Conservation (phyloP, 1,284 basidiomycete genomes). For the Ganoderma resinaceum region DNA sequence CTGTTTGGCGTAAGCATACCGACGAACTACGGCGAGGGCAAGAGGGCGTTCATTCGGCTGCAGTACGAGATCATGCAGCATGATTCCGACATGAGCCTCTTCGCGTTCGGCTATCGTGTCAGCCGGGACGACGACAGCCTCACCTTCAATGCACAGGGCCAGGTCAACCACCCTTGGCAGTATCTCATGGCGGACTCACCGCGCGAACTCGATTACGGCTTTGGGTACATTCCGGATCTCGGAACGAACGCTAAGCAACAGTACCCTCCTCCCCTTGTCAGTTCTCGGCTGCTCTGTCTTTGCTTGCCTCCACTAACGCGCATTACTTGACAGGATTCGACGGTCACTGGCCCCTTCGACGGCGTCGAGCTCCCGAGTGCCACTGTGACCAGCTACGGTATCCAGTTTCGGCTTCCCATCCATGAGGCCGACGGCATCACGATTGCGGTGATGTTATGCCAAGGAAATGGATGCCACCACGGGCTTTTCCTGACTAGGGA, state of each 20-base stretch:
- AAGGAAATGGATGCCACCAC: neutral
- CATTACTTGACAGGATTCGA: neutral
- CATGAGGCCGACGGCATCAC: constrained; percentile 5
- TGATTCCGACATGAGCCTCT: constrained; percentile 8
- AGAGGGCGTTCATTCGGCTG: constrained; percentile 4
- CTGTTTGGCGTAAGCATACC: constrained; percentile 10
- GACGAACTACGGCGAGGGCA: constrained; percentile 15
- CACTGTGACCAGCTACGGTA: neutral
- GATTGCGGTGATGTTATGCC: constrained; percentile 1
- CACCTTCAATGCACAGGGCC: neutral
- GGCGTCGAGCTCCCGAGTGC: neutral
- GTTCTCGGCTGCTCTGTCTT: fast-evolving
- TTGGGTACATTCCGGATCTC: neutral
- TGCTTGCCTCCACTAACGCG: too few species aligned
- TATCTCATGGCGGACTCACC: constrained; percentile 1
- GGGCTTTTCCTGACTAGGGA: neutral
- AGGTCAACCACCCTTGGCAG: neutral
- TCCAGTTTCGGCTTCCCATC: constrained; percentile 6
- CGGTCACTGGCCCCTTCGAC: neutral
- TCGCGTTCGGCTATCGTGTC: constrained; percentile 1
- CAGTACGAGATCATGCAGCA: constrained; percentile 16
- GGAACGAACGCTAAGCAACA: neutral
- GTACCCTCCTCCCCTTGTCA: neutral
- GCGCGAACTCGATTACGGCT: neutral
- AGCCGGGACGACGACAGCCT: neutral